Percentiles rank a stretch among this genome's conserved stretches.
Evolutionary conservation across 352 stramenopile species (phyloP).

Genomic region (Pythium monospermum): DNA sequence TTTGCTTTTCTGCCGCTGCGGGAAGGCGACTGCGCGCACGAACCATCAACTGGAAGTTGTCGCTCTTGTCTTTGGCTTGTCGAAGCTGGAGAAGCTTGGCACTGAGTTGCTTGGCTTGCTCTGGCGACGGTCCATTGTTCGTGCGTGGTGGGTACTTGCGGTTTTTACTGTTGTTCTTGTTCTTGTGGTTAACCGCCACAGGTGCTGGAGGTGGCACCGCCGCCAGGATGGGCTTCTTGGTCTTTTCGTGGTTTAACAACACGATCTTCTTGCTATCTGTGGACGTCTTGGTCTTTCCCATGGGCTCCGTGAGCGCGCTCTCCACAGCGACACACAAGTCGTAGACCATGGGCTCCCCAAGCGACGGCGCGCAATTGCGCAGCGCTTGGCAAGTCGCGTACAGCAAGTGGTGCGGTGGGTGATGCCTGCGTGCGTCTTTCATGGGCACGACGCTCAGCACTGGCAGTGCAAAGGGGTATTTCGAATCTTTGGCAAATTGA

Average conservation of each 20-base stretch:
- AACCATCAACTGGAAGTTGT: conserved; percentile 57
- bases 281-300: conserved; percentile 19
- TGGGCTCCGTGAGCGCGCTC: conserved; percentile 37
- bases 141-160: conserved; percentile 3
- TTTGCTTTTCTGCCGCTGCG: conserved; percentile 47
- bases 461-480: conserved; percentile 74
- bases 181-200: not conserved
- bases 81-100: conserved; percentile 37
- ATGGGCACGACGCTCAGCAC: conserved; percentile 40
- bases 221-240: conserved; percentile 9
- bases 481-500: conserved; percentile 38
- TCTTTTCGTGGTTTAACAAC: conserved; percentile 16
- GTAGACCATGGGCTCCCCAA: conserved; percentile 81
- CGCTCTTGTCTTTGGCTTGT: conserved; percentile 35
- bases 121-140: conserved; percentile 27
- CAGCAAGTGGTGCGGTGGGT: conserved; percentile 42
- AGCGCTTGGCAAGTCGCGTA: conserved; percentile 46
- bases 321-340: conserved; percentile 72
- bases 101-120: conserved; percentile 37
- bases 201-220: not conserved
- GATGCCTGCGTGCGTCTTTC: conserved; percentile 25
- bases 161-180: conserved; percentile 16
- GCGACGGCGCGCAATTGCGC: conserved; percentile 25
- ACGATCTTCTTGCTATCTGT: conserved; percentile 29
- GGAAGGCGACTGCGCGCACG: conserved; percentile 47